Base-by-base conservation (phyloP, 805 yeast species). In the Metschnikowia rubicola region DNA sequence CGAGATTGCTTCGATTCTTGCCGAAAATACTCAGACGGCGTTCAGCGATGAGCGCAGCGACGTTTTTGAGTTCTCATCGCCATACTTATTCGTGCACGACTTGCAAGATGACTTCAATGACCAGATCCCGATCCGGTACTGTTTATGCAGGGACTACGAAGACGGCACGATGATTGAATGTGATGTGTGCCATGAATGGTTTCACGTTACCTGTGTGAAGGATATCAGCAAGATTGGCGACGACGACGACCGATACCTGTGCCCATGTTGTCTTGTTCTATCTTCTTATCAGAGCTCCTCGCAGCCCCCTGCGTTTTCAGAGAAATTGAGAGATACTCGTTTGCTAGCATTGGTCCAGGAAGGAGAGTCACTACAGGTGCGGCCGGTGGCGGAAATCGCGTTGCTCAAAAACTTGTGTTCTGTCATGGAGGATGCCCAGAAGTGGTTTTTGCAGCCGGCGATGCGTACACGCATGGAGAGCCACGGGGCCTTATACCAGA, bases 171-270 rank as follows among this genome's bases (percentile, higher is more conserved):
- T 84, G 87, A 78, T 83, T 38, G 85, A 79, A 48, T 85, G 91
- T 65, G 90, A 84, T 52, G 64, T 62, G 13, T 86, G 92, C 61
- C 70, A 75, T 44, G 88, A 84, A 56, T 84, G 90, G 90, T 85
- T 79, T 57, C 91, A 85, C 59, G 74, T 77, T 39, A 64, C 63
- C 12, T 85, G 91, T 62, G 68, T 84, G 26, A 37, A 37, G 13
- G 52, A 43, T 3, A 44, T 51, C 37, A 41, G 52, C 13, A 36
- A 42, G 2, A 47, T 55, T n/a, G 48, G 53, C n/a, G 48, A 39
- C 12, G 48, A 55, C 10, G 26, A 21, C 0, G 51, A 53, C 19
- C 47, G 45, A 28, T 55, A 55, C 35, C 30, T 50, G 7, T 55
- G 59, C 30, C 57, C 59, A 2, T 53, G 50, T 11, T 55, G 59